Evolutionary conservation across 2,329 filamentous ascomycete genomes (phyloP).

Genomic region (Lizonia empirigonia): DNA sequence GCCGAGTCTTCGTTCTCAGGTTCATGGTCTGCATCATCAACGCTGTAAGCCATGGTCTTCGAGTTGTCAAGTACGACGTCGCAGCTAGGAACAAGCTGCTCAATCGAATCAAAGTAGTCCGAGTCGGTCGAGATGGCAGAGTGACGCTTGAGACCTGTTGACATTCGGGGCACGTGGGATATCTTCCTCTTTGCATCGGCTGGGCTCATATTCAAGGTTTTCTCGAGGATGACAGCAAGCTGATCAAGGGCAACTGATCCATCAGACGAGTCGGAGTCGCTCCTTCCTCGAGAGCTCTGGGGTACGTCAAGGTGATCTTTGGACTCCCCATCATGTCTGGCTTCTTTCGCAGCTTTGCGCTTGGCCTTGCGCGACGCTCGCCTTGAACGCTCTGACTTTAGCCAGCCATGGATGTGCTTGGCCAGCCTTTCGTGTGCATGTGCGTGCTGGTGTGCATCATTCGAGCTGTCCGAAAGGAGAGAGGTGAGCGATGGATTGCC

Average conservation of each 20-base stretch:
- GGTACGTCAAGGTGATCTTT: slow-evolving; percentile 4
- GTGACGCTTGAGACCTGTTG: slow-evolving; percentile 50
- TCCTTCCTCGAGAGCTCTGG: slow-evolving; percentile 48
- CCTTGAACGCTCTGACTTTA: slow-evolving; percentile 77
- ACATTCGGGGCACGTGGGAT: slow-evolving; percentile 35
- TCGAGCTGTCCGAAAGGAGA: slow-evolving; percentile 38
- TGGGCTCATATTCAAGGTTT: slow-evolving; percentile 59
- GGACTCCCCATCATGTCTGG: slow-evolving; percentile 3
- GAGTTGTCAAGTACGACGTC: slow-evolving; percentile 88
- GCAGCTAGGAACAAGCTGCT: slow-evolving; percentile 80
- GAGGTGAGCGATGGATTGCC: slow-evolving; percentile 42
- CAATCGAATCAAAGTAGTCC: slow-evolving; percentile 77
- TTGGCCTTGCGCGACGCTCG: slow-evolving; percentile 62
- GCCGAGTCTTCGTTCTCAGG: slow-evolving; percentile 56
- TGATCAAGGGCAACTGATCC: slow-evolving; percentile 77
- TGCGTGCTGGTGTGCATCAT: slow-evolving; percentile 25
- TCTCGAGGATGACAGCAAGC: slow-evolving; percentile 78
- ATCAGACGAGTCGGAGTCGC: slow-evolving; percentile 64
- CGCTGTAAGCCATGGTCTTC: slow-evolving; percentile 79
- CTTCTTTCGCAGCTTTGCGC: slow-evolving; percentile 57
- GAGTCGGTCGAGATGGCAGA: slow-evolving; percentile 76
- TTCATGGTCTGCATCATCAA: slow-evolving; percentile 56
- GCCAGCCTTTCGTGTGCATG: slow-evolving; percentile 57
- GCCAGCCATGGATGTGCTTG: slow-evolving; percentile 79
- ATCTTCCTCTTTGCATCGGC: slow-evolving; percentile 41